These are phyloP conservation scores for Dovyalis caffra DNA, from an alignment of 345 rosid genomes.

Conservation along the genomic window DNA sequence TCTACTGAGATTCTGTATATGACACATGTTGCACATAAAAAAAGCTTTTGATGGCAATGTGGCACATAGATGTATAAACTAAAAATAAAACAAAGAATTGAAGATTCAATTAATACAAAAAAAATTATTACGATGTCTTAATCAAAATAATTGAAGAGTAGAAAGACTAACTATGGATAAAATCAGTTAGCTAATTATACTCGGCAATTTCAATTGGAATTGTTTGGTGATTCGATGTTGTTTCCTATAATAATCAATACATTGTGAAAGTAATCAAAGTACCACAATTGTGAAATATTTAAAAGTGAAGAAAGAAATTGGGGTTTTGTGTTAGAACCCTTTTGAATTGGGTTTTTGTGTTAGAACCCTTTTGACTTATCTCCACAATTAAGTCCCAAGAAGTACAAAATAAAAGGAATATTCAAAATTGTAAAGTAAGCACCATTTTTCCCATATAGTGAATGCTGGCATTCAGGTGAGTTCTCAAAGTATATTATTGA, in stretches of 20 bases:
- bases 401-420: slow-evolving; percentile 28
- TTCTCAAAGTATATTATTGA: slow-evolving; percentile 19
- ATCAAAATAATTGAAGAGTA: no score
- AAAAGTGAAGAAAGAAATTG: not conserved
- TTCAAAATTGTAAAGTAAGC: slow-evolving; percentile 41
- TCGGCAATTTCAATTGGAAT: not conserved
- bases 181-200: no score
- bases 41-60: no score
- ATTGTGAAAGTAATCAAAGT: not conserved
- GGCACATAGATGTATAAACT: no score
- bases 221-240: not conserved
- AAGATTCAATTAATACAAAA: no score
- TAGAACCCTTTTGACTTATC: slow-evolving; percentile 35
- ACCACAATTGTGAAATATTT: not conserved
- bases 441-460: slow-evolving; percentile 28
- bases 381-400: not conserved
- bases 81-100: no score
- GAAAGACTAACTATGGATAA: no score
- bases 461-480: slow-evolving; percentile 1
- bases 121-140: no score
- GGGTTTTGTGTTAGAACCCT: slow-evolving; percentile 21
- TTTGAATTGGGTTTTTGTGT: no score
- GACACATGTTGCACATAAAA: no score
- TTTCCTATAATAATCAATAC: not conserved
- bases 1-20: no score